Evolutionary conservation across 2,329 filamentous ascomycete species (phyloP), one percentile per base, ranked within the genome.

Genomic region (Penicillium glabrum): DNA sequence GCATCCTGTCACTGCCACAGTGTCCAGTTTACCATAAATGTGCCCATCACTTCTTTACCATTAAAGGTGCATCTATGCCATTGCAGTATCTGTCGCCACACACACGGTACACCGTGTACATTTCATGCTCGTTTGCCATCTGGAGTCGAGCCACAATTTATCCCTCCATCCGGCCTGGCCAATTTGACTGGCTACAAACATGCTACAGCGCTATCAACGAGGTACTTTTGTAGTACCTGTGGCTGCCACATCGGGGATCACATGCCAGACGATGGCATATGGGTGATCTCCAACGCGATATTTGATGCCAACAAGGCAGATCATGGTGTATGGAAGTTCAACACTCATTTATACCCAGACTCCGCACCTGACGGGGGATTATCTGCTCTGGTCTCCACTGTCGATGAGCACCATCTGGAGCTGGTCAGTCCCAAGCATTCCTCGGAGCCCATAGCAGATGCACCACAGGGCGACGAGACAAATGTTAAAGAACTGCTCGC

Each of bases 201-300:
- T 37, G 69, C 73, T 0, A 56, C 67, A 5, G 57, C 60, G 4
- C 55, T 60, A 5, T 62, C 71, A 14, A 72, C 61, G 24, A 60
- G 70, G 5, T 76, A 74, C 58, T 77, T 77, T 60, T 82, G 79
- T 61, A 67, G 66, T 7, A 78, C 69, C 8, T 82, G 79, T 56
- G 79, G 79, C 11, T 75, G 74, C 24, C 73, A 75, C 10, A 60
- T 71, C 7, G 67, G 66, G 11, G 64, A 63, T 26, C 35, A 19
- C 16, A 23, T 45, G 46, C 48, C 45, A 7, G 53, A 47, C 1
- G 55, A 60, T 19, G 53, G 54, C 3, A 35, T 33, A 3, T 71
- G 66, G 67, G 53, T 58, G 1, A 55, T 71, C 9, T 69, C 69
- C 8, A 63, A 54, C 3, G 41, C 68, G 5, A 61, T 69, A 19